Conservation (phyloP, 2,329 filamentous ascomycete genomes). For the Microascus cirrosus region DNA sequence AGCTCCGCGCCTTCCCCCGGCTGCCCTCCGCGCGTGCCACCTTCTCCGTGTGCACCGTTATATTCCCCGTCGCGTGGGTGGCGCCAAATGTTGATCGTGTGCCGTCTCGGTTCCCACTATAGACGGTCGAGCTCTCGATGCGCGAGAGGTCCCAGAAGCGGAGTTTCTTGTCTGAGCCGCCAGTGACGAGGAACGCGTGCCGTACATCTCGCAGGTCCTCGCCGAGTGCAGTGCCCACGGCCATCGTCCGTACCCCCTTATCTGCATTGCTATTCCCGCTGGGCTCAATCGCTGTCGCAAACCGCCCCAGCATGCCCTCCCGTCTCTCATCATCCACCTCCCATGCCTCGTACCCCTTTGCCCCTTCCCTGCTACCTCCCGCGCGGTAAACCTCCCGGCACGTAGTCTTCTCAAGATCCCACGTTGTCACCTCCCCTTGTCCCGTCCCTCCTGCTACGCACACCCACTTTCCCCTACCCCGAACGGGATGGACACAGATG, state of each 20-base stretch:
- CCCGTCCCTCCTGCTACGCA: conserved; percentile 82
- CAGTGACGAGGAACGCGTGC: conserved; percentile 76
- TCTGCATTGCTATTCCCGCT: conserved; percentile 32
- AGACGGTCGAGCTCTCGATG: conserved; percentile 66
- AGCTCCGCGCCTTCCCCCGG: conserved; percentile 19
- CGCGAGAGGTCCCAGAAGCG: conserved; percentile 86
- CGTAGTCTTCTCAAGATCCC: conserved; percentile 84
- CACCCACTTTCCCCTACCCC: conserved; percentile 71
- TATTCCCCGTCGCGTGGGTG: conserved; percentile 48
- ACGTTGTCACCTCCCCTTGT: conserved; percentile 82
- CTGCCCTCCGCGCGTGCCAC: conserved; percentile 23
- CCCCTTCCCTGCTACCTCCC: conserved; percentile 46
- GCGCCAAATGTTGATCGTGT: conserved; percentile 62
- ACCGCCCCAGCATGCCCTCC: conserved; percentile 77
- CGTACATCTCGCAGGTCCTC: conserved; percentile 63
- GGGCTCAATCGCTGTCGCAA: conserved; percentile 63
- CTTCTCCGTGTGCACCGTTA: conserved; percentile 58
- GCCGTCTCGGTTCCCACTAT: conserved; percentile 65
- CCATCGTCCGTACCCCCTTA: conserved; percentile 63
- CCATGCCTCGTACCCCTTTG: conserved; percentile 68
- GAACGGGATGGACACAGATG: conserved; percentile 66
- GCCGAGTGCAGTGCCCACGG: conserved; percentile 60
- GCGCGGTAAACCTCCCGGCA: conserved; percentile 83
- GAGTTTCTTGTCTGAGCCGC: conserved; percentile 80
- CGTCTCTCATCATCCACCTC: conserved; percentile 83